These are phyloP conservation scores for Acer saccharum DNA, from an alignment of 345 rosid genomes.

Conservation along the genomic window DNA sequence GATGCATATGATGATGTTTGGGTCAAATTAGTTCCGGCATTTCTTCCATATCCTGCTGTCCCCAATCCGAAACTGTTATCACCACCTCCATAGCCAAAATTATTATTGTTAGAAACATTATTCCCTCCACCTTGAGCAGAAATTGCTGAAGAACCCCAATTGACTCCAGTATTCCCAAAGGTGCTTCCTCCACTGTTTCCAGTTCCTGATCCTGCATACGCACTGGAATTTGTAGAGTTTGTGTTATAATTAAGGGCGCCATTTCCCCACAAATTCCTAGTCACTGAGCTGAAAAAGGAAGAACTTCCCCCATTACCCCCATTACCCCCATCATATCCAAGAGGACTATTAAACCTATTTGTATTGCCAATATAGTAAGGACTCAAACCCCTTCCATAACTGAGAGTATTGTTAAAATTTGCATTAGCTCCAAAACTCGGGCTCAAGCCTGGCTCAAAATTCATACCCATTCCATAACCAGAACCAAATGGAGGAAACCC, in stretches of 20 bases:
- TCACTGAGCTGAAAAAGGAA: slow-evolving; percentile 70
- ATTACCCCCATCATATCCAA: slow-evolving; percentile 50
- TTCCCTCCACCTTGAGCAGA: slow-evolving; percentile 56
- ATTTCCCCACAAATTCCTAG: slow-evolving; percentile 72
- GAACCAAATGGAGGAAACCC: slow-evolving; percentile 65
- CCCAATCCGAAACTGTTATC: slow-evolving; percentile 53
- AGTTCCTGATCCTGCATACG: slow-evolving; percentile 54
- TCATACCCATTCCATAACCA: slow-evolving; percentile 62
- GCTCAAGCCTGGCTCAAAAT: slow-evolving; percentile 60
- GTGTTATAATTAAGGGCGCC: slow-evolving; percentile 54
- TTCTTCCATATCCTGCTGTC: slow-evolving; percentile 55
- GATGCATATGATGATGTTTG: slow-evolving; percentile 50
- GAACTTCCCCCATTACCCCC: slow-evolving; percentile 60
- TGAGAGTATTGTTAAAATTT: slow-evolving; percentile 53
- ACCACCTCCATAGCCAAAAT: slow-evolving; percentile 59
- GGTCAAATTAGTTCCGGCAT: slow-evolving; percentile 41
- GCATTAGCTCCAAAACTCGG: slow-evolving; percentile 50
- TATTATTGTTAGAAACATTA: slow-evolving; percentile 43
- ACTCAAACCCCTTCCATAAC: slow-evolving; percentile 62
- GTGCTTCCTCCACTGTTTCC: slow-evolving; percentile 51
- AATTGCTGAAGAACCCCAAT: slow-evolving; percentile 58
- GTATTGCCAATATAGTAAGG: slow-evolving; percentile 66
- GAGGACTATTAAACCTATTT: slow-evolving; percentile 52
- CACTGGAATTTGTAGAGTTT: slow-evolving; percentile 42
- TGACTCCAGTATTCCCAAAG: slow-evolving; percentile 45